phyloP scores from a whole-genome alignment of 768 basidiomycete genomes.

The Leccinellum luteum region DNA sequence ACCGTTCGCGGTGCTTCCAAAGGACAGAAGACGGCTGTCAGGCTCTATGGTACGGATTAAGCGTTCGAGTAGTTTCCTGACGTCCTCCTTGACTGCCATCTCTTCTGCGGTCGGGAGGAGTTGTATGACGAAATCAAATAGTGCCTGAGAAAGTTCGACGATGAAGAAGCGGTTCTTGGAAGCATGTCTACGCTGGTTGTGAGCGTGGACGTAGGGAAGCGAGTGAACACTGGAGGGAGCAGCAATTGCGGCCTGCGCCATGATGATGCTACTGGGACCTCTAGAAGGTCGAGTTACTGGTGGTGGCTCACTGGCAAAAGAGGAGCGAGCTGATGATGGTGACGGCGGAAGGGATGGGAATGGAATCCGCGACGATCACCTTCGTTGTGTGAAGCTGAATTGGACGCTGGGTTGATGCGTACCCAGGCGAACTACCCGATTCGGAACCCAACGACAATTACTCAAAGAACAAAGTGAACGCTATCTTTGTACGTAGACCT shows the following conservation, averaged over 20 bases:
- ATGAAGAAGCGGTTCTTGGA: slow-evolving; percentile 63
- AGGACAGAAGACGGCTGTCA: slow-evolving; percentile 84
- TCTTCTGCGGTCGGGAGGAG: slow-evolving; percentile 88
- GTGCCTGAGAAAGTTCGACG: slow-evolving; percentile 80
- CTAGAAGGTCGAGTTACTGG: slow-evolving; percentile 1
- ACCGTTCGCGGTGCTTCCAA: slow-evolving; percentile 96
- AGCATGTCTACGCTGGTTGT: slow-evolving; percentile 36
- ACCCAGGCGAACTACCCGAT: slow-evolving; percentile 26
- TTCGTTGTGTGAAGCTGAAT: slow-evolving; percentile 20
- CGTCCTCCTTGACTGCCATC: slow-evolving; percentile 93
- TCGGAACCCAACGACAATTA: slow-evolving; percentile 21
- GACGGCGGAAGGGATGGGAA: slow-evolving; percentile 16
- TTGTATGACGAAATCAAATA: slow-evolving; percentile 93
- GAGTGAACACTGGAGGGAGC: slow-evolving; percentile 20
- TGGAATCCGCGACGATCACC: slow-evolving; percentile 29
- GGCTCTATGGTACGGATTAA: slow-evolving; percentile 96
- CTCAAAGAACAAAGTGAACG: background rate
- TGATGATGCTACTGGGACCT: slow-evolving; percentile 7
- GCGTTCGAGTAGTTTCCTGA: slow-evolving; percentile 89
- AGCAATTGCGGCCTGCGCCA: slow-evolving; percentile 31
- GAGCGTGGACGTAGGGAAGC: slow-evolving; percentile 30
- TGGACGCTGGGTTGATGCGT: slow-evolving; percentile 11
- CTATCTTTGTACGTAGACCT: background rate
- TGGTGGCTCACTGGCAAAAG: slow-evolving; percentile 2
- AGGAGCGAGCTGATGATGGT: slow-evolving; percentile 7